These are phyloP conservation scores for Leishmania aethiopica DNA, from an alignment of 208 protist species.

Conservation along the genomic window DNA sequence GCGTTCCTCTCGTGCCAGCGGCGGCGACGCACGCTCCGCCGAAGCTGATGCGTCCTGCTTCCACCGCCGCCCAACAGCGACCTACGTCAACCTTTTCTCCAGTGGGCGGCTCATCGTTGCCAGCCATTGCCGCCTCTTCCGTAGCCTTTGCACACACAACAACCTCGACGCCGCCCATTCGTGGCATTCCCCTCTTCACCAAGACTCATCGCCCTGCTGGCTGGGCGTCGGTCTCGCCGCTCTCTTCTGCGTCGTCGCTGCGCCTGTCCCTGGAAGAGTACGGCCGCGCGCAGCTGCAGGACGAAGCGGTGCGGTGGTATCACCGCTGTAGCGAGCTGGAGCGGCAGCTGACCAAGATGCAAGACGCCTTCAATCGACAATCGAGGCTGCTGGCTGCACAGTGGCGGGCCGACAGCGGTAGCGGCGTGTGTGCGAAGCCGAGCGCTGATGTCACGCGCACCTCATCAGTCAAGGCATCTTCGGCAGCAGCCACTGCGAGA, in stretches of 20 bases:
- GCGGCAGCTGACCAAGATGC: constrained; percentile 14
- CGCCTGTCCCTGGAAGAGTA: constrained; percentile 25
- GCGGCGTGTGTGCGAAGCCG: not conserved
- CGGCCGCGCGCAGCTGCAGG: constrained; percentile 29
- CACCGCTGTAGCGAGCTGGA: constrained; percentile 31
- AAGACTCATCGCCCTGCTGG: not conserved
- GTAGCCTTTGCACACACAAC: not conserved
- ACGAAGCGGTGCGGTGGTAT: constrained; percentile 40
- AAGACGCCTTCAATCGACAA: constrained; percentile 15
- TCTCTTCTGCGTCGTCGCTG: constrained; percentile 9
- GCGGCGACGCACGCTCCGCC: not conserved
- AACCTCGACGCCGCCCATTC: constrained; percentile 4
- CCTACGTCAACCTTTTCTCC: not conserved
- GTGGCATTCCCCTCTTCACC: constrained; percentile 26
- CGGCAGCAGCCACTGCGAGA: not conserved
- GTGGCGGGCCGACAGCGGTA: constrained; percentile 4
- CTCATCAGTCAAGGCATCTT: not conserved
- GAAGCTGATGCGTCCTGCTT: constrained; percentile 7
- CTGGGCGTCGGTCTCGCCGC: not conserved
- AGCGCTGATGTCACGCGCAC: not conserved
- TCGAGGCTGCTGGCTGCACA: constrained; percentile 29
- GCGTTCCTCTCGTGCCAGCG: not conserved
- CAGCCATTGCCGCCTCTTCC: not conserved
- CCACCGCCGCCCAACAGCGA: not conserved
- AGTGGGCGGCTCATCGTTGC: not conserved